Percentiles rank a stretch among this genome's conserved stretches.
Conservation (phyloP, 139 green algal species). For the Ulvella scutata region DNA sequence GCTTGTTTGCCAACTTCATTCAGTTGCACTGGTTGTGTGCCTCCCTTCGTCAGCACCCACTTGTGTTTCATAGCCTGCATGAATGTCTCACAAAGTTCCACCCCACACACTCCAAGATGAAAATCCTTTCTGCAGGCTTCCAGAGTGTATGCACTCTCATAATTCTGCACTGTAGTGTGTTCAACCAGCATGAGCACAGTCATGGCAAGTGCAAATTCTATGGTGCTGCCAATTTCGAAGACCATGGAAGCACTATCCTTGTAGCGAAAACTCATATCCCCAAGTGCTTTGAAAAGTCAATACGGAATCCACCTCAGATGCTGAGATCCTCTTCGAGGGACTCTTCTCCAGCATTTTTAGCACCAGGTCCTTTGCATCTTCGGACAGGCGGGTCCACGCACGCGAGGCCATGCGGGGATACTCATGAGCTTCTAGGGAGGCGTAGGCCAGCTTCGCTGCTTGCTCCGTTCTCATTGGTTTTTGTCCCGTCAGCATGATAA, state of each 20-base stretch:
- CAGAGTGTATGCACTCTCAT: background rate
- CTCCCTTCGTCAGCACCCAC: background rate
- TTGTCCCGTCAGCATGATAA: slow-evolving; percentile 30
- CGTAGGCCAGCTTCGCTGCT: slow-evolving; percentile 22
- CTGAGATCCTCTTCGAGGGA: slow-evolving; percentile 6
- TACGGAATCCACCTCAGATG: background rate
- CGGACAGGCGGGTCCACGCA: slow-evolving; percentile 6
- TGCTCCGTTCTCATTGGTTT: slow-evolving; percentile 20
- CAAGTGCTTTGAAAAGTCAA: background rate
- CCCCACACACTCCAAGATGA: too few species aligned
- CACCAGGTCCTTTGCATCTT: slow-evolving; percentile 14
- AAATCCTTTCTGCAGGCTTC: too few species aligned
- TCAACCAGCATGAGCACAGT: background rate
- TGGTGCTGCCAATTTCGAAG: background rate
- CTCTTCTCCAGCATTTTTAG: slow-evolving; percentile 17
- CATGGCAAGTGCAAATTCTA: background rate
- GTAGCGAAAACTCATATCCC: too few species aligned
- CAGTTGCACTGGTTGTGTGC: background rate
- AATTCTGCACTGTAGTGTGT: background rate
- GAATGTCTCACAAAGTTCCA: too few species aligned
- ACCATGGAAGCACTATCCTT: background rate
- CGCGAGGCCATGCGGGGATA: background rate
- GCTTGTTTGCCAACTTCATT: background rate
- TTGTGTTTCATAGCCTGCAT: background rate
- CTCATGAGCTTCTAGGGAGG: background rate